A percentile compares a stretch with the other conserved stretches of the same genome.
These are phyloP conservation scores for Cladosporium velox DNA, from an alignment of 2,329 filamentous ascomycete species.

Conservation along the genomic window DNA sequence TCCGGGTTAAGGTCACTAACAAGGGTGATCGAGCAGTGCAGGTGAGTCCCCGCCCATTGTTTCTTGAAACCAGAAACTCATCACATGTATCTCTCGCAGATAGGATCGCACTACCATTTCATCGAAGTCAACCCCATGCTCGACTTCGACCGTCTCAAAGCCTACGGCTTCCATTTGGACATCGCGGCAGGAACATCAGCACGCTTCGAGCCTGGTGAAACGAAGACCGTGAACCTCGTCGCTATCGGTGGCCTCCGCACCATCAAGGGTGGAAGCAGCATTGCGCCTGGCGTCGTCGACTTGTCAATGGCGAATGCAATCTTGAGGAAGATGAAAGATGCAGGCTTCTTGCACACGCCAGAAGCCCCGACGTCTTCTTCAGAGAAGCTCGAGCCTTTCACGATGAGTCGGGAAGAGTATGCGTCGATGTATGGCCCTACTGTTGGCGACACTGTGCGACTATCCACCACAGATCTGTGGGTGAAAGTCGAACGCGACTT, in stretches of 20 bases:
- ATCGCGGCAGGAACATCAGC: slow-evolving; percentile 86
- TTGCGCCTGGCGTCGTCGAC: slow-evolving; percentile 69
- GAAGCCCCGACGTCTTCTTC: slow-evolving; percentile 52
- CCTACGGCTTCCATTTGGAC: slow-evolving; percentile 82
- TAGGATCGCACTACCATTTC: slow-evolving; percentile 91
- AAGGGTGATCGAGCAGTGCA: slow-evolving; percentile 85
- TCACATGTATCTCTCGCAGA: slow-evolving; percentile 41
- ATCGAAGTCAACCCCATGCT: slow-evolving; percentile 85
- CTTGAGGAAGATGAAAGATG: slow-evolving; percentile 62
- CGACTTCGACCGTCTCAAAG: slow-evolving; percentile 75
- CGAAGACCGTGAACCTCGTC: slow-evolving; percentile 84
- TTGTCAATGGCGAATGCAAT: slow-evolving; percentile 64
- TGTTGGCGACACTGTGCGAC: slow-evolving; percentile 74
- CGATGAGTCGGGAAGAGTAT: slow-evolving; percentile 76
- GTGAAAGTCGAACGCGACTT: slow-evolving; percentile 81
- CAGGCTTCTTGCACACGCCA: slow-evolving; percentile 73
- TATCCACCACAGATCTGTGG: slow-evolving; percentile 87
- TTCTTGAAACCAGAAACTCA: background rate
- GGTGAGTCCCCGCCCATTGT: slow-evolving; percentile 45
- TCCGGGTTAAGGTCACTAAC: slow-evolving; percentile 74
- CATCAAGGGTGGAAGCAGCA: slow-evolving; percentile 76
- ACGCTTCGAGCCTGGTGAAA: slow-evolving; percentile 87
- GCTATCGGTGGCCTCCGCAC: slow-evolving; percentile 76
- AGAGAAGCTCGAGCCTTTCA: slow-evolving; percentile 58
- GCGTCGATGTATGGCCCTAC: slow-evolving; percentile 88